phyloP scores from a whole-genome alignment of 352 stramenopile genomes.

The Peronospora tabacina region DNA sequence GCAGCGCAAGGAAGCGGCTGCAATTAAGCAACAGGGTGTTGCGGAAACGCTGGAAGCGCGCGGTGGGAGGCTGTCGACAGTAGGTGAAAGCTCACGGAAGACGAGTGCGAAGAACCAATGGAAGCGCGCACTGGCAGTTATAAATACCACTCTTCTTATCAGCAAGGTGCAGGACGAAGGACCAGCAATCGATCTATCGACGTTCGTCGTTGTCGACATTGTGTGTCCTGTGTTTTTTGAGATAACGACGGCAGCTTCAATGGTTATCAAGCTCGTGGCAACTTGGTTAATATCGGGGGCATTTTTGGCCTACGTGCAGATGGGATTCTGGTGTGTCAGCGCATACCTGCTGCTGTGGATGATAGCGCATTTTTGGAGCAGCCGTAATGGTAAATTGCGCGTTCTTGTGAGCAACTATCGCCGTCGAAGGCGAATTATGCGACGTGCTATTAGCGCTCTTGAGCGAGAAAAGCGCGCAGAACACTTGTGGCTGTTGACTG shows the following conservation, averaged over 20 bases:
- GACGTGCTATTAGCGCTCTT: conserved; percentile 40
- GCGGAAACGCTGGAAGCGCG: conserved; percentile 16
- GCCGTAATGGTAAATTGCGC: conserved; percentile 69
- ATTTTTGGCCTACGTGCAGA: conserved; percentile 64
- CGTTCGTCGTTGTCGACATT: conserved; percentile 68
- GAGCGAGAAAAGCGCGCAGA: conserved; percentile 58
- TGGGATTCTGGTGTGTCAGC: conserved; percentile 54
- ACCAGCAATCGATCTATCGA: conserved; percentile 56
- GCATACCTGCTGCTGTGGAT: conserved; percentile 65
- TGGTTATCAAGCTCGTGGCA: conserved; percentile 42
- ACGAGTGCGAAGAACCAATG: conserved; percentile 34
- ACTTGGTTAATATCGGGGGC: conserved; percentile 53
- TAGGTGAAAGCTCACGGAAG: conserved; percentile 10
- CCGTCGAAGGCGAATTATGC: conserved; percentile 44
- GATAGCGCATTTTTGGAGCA: conserved; percentile 72
- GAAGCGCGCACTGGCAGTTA: conserved; percentile 43
- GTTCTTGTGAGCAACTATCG: conserved; percentile 71
- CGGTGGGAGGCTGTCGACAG: conserved; percentile 7
- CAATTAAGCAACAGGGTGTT: conserved; percentile 22
- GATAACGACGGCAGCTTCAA: conserved; percentile 39
- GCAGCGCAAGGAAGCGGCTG: conserved; percentile 28
- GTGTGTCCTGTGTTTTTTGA: conserved; percentile 71
- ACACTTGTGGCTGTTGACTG: conserved; percentile 62
- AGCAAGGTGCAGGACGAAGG: conserved; percentile 51
- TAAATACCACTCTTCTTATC: conserved; percentile 52